These are phyloP conservation scores for Colletotrichum acutatum DNA, from an alignment of 2,329 filamentous ascomycete species.

Conservation along the genomic window DNA sequence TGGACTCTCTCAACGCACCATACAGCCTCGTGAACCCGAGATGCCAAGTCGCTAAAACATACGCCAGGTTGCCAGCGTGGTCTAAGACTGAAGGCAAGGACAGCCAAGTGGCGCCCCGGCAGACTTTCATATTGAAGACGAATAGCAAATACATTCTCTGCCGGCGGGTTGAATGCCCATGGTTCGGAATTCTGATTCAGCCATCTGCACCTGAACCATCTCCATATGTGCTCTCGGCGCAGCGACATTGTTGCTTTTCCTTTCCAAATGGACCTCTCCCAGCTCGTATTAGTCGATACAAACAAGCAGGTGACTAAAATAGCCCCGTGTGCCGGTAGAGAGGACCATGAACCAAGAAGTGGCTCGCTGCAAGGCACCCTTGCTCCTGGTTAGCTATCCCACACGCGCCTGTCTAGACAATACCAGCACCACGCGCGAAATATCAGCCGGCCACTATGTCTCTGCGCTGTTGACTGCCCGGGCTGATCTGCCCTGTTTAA, in stretches of 20 bases:
- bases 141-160: neutral
- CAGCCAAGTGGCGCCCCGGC: constrained; percentile 14
- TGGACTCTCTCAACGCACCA: neutral
- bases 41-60: constrained; percentile 1
- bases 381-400: neutral
- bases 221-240: constrained; percentile 2
- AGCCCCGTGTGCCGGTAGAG: constrained; percentile 1
- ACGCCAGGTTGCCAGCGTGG: neutral
- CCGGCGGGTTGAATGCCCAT: neutral
- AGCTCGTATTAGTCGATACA: constrained; percentile 14
- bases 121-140: neutral
- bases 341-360: constrained; percentile 12
- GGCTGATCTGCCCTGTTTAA: neutral
- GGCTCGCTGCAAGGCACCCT: constrained; percentile 4
- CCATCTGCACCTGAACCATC: constrained; percentile 4
- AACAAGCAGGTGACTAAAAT: constrained; percentile 14
- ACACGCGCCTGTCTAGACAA: neutral
- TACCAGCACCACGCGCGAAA: neutral
- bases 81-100: neutral
- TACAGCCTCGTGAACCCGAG: neutral
- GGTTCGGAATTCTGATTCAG: neutral
- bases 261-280: neutral
- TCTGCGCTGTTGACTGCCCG: neutral
- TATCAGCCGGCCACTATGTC: constrained; percentile 1
- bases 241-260: constrained; percentile 23